Base-by-base conservation (phyloP, 164 flowering plant genomes). In the Cinnamomum micranthum region DNA sequence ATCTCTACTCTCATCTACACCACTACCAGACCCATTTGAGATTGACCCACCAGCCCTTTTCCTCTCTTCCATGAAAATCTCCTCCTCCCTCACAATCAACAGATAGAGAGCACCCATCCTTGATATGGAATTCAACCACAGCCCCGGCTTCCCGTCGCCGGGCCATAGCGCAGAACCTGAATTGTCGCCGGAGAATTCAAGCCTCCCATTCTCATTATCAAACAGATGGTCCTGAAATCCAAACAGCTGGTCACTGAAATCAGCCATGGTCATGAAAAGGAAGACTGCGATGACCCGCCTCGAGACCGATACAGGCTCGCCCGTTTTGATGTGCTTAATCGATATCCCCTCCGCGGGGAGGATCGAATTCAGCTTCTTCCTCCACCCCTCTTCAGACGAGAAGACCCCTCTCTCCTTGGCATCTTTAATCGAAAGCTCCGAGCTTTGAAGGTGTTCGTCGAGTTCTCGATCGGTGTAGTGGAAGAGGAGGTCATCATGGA, bases 111-210 rank as follows among this genome's bases (percentile, higher is more conserved):
- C 97, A 3, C 86, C 97, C 98, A 92, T 91, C 59, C 93, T 85
- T 1, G 99, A 95, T 11, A 87, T 63, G 0, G 92, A 92, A 71
- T 85, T 92, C 90, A 93, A 71, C 99, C 98, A 95, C 10, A 95
- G 82, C 52, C 98, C 98, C 0, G 99, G 98, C 81, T 91, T 95
- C 0, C 99, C 98, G 68, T 90, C 87, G 0, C 96, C 99, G 0
- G 99, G 99, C 97, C 99, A 95, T 60, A 95, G 73, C 20, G 87
- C 82, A 0, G 64, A 47, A 23, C 50, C n/a, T 10, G 25, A 47
- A 47, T 84, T 81, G 71, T 87, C 88, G n/a, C 97, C 97, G 9
- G 82, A 14, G 64, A 88, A 95, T 75, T 92, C 87, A 4, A 90
- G 84, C 41, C 86, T 77, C 1, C 97, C 99, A 59, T 95, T 74